These are phyloP conservation scores for Glonium stellatum DNA, from an alignment of 495 filamentous ascomycete species.

Conservation along the genomic window DNA sequence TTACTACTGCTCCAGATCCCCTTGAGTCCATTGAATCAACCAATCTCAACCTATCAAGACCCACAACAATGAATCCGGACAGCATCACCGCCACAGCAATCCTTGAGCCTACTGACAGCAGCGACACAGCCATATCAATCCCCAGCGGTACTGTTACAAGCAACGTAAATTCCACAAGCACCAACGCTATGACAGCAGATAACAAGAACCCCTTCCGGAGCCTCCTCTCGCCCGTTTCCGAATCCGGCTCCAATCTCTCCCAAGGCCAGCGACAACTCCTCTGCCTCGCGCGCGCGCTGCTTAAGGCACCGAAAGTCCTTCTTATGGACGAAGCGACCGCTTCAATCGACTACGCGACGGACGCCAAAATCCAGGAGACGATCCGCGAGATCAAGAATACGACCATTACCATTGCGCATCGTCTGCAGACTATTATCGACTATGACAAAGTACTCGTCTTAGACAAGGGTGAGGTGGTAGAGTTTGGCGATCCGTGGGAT, in stretches of 20 bases:
- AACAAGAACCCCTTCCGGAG: conserved; percentile 96
- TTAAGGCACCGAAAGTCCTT: conserved; percentile 84
- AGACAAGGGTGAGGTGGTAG: conserved; percentile 79
- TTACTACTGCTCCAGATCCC: conserved; percentile 4
- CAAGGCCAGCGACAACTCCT: conserved; percentile 95
- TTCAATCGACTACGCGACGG: conserved; percentile 94
- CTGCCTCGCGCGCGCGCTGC: conserved; percentile 87
- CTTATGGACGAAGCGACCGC: conserved; percentile 99
- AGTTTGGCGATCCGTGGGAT: conserved; percentile 82
- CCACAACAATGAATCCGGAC: conserved; percentile 22
- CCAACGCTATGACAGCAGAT: conserved; percentile 36
- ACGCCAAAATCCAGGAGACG: conserved; percentile 91
- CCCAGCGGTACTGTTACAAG: conserved; percentile 39
- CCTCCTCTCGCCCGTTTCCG: conserved; percentile 74
- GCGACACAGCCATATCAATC: conserved; percentile 18
- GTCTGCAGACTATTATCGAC: conserved; percentile 91
- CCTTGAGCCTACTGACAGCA: conserved; percentile 2
- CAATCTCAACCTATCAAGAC: conserved; percentile 10
- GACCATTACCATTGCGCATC: conserved; percentile 98
- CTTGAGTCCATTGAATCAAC: conserved; percentile 17
- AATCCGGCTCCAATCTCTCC: conserved; percentile 92
- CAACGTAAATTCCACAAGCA: conserved; percentile 18
- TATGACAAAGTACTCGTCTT: conserved; percentile 98
- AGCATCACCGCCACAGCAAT: conserved; percentile 17
- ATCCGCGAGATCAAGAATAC: conserved; percentile 76